Percentiles rank a stretch among this genome's conserved stretches.
These are phyloP conservation scores for Echeveria elegans DNA, from an alignment of 164 flowering plant species.

Conservation along the genomic window DNA sequence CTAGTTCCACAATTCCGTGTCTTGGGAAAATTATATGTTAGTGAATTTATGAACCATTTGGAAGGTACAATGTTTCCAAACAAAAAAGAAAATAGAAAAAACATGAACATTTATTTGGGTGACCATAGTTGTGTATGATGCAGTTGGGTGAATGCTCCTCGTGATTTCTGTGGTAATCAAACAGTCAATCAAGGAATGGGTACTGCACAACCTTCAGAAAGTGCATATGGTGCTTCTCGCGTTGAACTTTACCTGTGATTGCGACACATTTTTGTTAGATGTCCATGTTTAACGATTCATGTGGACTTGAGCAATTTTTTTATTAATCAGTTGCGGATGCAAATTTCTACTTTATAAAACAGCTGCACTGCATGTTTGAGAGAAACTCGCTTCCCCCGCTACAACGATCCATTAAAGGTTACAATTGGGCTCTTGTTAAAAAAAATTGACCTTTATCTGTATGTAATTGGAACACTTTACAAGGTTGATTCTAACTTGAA, in stretches of 20 bases:
- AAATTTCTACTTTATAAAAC: constrained; percentile 12
- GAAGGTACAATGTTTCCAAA: neutral
- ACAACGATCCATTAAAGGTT: constrained; percentile 93
- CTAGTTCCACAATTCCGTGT: neutral
- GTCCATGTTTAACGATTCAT: neutral
- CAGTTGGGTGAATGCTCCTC: constrained; percentile 90
- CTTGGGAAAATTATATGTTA: too few relatives aligned
- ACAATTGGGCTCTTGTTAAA: constrained; percentile 5
- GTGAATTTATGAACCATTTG: neutral
- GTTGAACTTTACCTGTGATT: constrained; percentile 84
- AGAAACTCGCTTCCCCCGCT: constrained; percentile 85
- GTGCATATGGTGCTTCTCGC: constrained; percentile 53
- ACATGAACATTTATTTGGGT: neutral
- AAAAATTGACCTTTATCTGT: neutral
- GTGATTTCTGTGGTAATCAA: constrained; percentile 64
- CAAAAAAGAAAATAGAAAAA: neutral
- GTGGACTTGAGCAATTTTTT: neutral
- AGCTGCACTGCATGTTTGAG: constrained; percentile 66
- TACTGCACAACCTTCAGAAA: constrained; percentile 48
- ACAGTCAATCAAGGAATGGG: constrained; percentile 57
- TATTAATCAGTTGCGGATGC: neutral
- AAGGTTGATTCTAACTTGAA: constrained; percentile 1
- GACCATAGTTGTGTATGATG: constrained; percentile 11
- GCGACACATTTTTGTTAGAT: neutral
- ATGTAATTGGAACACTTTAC: neutral